phyloP scores from a whole-genome alignment of 2,329 filamentous ascomycete genomes.

The Fusarium camptoceras region DNA sequence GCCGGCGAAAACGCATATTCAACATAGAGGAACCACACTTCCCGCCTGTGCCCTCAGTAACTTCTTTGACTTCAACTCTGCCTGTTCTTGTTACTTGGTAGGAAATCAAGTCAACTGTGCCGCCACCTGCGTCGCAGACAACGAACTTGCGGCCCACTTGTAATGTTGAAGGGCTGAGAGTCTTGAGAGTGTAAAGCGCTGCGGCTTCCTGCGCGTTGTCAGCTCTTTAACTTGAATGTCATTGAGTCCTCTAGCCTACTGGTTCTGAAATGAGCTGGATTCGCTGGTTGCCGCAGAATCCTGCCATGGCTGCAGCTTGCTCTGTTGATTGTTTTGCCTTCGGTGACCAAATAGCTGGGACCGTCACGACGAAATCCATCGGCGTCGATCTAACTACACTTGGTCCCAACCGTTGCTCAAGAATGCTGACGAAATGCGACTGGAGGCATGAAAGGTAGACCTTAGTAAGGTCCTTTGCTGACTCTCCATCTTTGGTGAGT shows the following conservation, averaged over 20 bases:
- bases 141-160: slow-evolving; percentile 62
- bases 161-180: slow-evolving; percentile 56
- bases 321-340: slow-evolving; percentile 64
- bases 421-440: slow-evolving; percentile 59
- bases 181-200: slow-evolving; percentile 61
- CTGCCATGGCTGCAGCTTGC: slow-evolving; percentile 53
- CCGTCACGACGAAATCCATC: slow-evolving; percentile 67
- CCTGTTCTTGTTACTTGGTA: slow-evolving; percentile 60
- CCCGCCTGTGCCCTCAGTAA: slow-evolving; percentile 61
- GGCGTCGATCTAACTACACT: slow-evolving; percentile 57
- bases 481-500: slow-evolving; percentile 50
- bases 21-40: slow-evolving; percentile 63
- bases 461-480: slow-evolving; percentile 52
- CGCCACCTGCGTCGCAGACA: slow-evolving; percentile 66
- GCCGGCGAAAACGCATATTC: slow-evolving; percentile 60
- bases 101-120: slow-evolving; percentile 66
- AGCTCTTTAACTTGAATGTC: slow-evolving; percentile 8
- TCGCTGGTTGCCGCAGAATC: slow-evolving; percentile 55
- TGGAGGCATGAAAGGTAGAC: slow-evolving; percentile 61
- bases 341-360: slow-evolving; percentile 70
- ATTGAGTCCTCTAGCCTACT: slow-evolving; percentile 40
- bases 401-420: slow-evolving; percentile 57
- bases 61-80: slow-evolving; percentile 60
- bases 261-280: slow-evolving; percentile 64
- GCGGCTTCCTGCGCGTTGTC: slow-evolving; percentile 58